A percentile compares a stretch with the other conserved stretches of the same genome.
Evolutionary conservation across 1,139 yeast species (phyloP).

Genomic region (Yamadazyma epiphylla): DNA sequence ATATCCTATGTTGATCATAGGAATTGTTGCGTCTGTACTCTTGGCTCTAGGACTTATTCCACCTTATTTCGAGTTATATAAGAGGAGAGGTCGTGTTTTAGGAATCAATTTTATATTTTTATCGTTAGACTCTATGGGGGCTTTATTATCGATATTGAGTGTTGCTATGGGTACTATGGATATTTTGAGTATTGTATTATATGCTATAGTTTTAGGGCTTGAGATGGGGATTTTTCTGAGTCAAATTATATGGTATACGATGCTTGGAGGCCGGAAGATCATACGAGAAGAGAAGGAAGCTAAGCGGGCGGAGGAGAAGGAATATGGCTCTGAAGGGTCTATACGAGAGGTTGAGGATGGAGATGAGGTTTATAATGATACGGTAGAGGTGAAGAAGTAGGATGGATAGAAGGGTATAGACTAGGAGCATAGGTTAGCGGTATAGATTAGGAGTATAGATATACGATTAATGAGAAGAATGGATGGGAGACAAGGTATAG

Average conservation of each 20-base stretch:
- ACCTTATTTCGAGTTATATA: slow-evolving; percentile 80
- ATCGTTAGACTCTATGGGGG: slow-evolving; percentile 76
- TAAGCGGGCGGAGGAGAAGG: slow-evolving; percentile 1
- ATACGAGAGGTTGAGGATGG: too few relatives aligned
- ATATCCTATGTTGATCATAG: slow-evolving; percentile 82
- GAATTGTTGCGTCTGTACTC: slow-evolving; percentile 72
- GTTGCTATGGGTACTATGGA: slow-evolving; percentile 62
- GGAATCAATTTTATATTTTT: slow-evolving; percentile 87
- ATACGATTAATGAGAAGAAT: too few relatives aligned
- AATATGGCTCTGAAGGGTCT: too few relatives aligned
- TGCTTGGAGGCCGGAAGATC: slow-evolving; percentile 38
- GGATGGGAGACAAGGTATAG: too few relatives aligned
- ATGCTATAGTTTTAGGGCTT: slow-evolving; percentile 64
- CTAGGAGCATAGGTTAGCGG: too few relatives aligned
- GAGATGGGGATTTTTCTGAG: slow-evolving; percentile 75
- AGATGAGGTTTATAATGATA: too few relatives aligned
- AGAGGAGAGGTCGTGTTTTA: slow-evolving; percentile 76
- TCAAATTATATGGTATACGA: slow-evolving; percentile 65
- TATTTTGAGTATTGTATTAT: slow-evolving; percentile 71
- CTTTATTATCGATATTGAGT: slow-evolving; percentile 68
- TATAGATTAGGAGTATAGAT: too few relatives aligned
- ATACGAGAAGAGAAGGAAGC: slow-evolving; percentile 21
- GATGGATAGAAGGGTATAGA: too few relatives aligned
- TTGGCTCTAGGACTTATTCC: slow-evolving; percentile 80
- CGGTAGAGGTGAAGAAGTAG: too few relatives aligned